Evolutionary conservation across 1,139 yeast species (phyloP), one percentile per base, ranked within the genome.

Genomic region (Entelexis paramagnoliae): DNA sequence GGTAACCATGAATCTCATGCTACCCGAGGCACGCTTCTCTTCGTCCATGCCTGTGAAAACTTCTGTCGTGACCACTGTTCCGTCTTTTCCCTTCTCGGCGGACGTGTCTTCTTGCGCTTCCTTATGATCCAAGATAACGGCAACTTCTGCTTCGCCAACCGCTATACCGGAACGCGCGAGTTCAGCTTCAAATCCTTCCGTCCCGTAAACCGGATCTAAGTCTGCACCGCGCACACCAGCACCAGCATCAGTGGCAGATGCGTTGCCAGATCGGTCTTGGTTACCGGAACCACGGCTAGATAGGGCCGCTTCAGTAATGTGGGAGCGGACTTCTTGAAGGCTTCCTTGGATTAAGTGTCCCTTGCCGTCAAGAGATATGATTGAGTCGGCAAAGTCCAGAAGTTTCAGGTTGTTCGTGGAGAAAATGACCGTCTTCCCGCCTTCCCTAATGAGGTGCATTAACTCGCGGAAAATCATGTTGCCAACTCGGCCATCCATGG

Each of bases 401-500:
- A 46, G 34, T 20, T 48, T 51, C 40, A 50, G 20, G 41, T 54
- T 54, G 28, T 54, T 52, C 3, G 56, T 54, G 16, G 56, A 48
- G 19, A 54, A 50, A 4, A 54, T 34, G 6, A 52, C 36, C 1
- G 57, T 54, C 11, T 42, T 48, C 7, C 32, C 26, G 7, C 16
- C 28, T 1, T 32, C 14, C 11, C 26, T 48, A 4, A 49, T 49
- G 5, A 52, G 35, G 11, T 20, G 28, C 16, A 40, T n/a, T 2
- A 52, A 41, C 33, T 44, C 49, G 7, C 33, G 29, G 38, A 26
- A 54, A 14, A 54, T 45, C 19, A 39, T 34, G 58, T 79, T 81
- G 40, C 95, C 95, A 28, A 87, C 95, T 63, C 85, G 80, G 9
- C 95, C 86, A 71, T 88, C 96, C 20, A 88, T 95, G 2, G 96